Percentiles rank a stretch among this genome's conserved stretches.
Conservation (phyloP, 1,284 basidiomycete genomes). For the Rhodotorula sp. region DNA sequence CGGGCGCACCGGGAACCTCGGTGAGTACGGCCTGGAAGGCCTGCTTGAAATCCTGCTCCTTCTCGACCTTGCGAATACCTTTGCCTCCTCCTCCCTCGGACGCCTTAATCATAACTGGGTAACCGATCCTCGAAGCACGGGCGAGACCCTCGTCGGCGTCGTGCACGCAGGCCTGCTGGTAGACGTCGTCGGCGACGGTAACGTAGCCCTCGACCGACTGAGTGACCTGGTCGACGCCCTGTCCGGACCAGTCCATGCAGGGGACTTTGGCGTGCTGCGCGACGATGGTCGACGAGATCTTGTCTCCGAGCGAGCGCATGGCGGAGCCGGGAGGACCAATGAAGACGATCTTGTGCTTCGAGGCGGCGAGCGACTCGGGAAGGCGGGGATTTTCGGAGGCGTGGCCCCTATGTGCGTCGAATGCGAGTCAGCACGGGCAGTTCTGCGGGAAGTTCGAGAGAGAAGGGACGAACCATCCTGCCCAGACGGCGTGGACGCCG, state of each 20-base stretch:
- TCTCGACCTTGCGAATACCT: constrained; percentile 91
- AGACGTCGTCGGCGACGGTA: constrained; percentile 88
- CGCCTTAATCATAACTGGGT: constrained; percentile 99
- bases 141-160: constrained; percentile 83
- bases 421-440: neutral
- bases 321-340: constrained; percentile 98
- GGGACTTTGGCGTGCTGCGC: constrained; percentile 97
- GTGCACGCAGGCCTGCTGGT: constrained; percentile 84
- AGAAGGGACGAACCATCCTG: constrained; percentile 70
- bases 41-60: constrained; percentile 83
- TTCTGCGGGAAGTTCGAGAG: neutral
- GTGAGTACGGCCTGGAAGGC: constrained; percentile 89
- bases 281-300: constrained; percentile 99
- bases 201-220: constrained; percentile 88
- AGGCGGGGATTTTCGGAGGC: constrained; percentile 98
- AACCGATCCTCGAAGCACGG: constrained; percentile 85
- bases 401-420: constrained; percentile 63
- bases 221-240: constrained; percentile 85
- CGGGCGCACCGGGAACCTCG: constrained; percentile 82
- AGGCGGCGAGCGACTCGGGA: constrained; percentile 89
- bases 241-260: constrained; percentile 98
- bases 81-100: constrained; percentile 99
- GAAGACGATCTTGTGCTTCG: constrained; percentile 95
- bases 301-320: constrained; percentile 98
- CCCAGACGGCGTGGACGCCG: constrained; percentile 99